Base-by-base conservation (phyloP, 768 basidiomycete species). In the Infundibulicybe gibba region DNA sequence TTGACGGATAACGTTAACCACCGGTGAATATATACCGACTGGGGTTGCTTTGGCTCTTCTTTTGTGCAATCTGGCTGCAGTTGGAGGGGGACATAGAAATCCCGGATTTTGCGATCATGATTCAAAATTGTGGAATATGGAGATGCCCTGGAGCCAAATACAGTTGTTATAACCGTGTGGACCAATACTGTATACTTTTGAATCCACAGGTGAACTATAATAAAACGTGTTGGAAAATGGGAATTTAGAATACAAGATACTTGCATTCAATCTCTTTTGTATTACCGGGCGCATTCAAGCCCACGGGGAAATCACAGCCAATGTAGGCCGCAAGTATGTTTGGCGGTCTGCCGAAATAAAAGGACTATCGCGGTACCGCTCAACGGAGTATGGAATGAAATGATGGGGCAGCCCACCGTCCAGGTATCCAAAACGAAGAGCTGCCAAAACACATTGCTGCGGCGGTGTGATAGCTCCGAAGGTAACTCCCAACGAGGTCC, bases 401-500 rank as follows among this genome's bases (percentile, higher is more conserved):
- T 40, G 35, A 17, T 10, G 10, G 10, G 20, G 45, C 13, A 25
- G 52, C 65, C 40, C 54, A 88, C 87, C 33, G 76, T 62, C 72
- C 77, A 79, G 0, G 81, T 80, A 54, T 88, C 87, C 21, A 77
- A 58, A 19, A 68, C 53, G 55, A 83, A 87, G n/a, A 87, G 59
- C 41, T 83, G 77, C 83, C 85, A 90, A 57, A 87, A 87, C 10
- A 83, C 64, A 16, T 68, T 68, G 44, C 69, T 74, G 14, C 86
- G 77, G 45, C 71, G 66, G 48, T 80, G 67, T 14, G 67, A 59
- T 34, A 68, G 60, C 16, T 64, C 61, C 20, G 72, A 67, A 14
- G 72, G 67, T 5, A 88, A 66, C 21, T 79, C 74, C 80, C 85
- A 88, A 20, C 81, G 71, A 5, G 70, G 64, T 42, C 79, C 74